A percentile compares a stretch with the other conserved stretches of the same genome.
Conservation (phyloP, 106 monocot species). For the Dendrobium nobile region DNA sequence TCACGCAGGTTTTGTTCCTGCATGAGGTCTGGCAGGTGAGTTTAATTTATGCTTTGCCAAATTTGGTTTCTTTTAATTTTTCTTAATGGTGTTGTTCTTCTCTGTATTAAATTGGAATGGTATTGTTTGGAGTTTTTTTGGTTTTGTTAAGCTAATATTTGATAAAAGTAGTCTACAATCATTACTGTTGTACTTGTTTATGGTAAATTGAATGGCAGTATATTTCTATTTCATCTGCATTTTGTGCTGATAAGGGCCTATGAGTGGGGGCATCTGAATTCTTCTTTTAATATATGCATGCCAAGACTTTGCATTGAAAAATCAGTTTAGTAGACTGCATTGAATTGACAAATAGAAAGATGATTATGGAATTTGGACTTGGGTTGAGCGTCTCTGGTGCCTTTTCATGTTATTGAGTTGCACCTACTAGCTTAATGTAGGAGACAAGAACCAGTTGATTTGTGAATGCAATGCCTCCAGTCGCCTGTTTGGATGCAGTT, state of each 20-base stretch:
- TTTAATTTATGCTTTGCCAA: neutral
- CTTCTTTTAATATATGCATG: neutral
- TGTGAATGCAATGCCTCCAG: neutral
- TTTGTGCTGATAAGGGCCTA: neutral
- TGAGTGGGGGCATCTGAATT: neutral
- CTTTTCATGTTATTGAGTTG: neutral
- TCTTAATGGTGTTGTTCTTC: neutral
- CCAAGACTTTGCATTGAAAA: neutral
- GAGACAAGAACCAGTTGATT: neutral
- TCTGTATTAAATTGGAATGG: neutral
- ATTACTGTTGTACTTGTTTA: neutral
- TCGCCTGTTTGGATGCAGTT: too few species aligned
- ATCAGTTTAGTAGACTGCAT: neutral
- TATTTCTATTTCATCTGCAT: neutral
- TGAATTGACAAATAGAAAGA: neutral
- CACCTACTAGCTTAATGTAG: neutral
- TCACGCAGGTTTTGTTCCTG: slow-evolving; percentile 86
- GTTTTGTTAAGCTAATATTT: neutral
- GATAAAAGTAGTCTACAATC: neutral
- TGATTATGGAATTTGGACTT: neutral
- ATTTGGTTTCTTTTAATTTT: neutral
- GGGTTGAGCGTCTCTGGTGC: neutral
- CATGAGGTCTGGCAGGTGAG: slow-evolving; percentile 96
- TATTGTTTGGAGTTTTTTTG: neutral
- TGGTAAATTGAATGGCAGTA: neutral